Base-by-base conservation (phyloP, 116 monocot species). In the Posidonia oceanica region DNA sequence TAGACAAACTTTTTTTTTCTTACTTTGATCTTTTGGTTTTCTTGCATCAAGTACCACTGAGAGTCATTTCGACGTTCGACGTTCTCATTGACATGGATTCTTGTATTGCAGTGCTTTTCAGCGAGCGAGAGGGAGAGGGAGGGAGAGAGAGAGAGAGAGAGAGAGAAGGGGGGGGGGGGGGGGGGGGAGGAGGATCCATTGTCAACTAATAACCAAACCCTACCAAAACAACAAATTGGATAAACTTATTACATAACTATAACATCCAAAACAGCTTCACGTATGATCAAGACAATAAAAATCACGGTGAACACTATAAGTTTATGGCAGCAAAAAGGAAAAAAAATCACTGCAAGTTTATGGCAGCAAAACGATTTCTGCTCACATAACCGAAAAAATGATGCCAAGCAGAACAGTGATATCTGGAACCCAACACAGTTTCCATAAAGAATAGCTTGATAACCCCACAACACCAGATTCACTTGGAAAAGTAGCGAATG, bases 341-440 rank as follows among this genome's bases (percentile, higher is more conserved):
- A 61, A 61, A 21, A 11, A 61, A 61, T n/a, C 7, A 20, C 20
- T 57, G 57, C n/a, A 57, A 57, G 6, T 57, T 57, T 57, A 57
- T 57, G 57, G 57, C 57, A 57, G 22, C 61, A 61, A 61, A 63
- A 13, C 36, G 39, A 11, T 66, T 66, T 42, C 66, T 66, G 66
- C 66, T 48, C 18, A 21, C 66, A 21, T 66, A 11, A 66, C 66
- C 3, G 44, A 66, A 44, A 66, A 66, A 66, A n/a, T 48, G 14
- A 66, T 66, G 48, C 4, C 51, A 66, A 66, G 66, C 66, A 66
- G 66, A 66, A 61, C 55, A 61, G 21, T 61, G 20, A 61, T 36
- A 3, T 16, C 8, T 12, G 36, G 37, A 36, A 39, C 37, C 48
- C 51, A 66, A 5, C 6, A 48, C 20, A 18, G 39, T 22, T 44